Conservation (phyloP, 208 protist species). For the Vickermania ingenoplastis region DNA sequence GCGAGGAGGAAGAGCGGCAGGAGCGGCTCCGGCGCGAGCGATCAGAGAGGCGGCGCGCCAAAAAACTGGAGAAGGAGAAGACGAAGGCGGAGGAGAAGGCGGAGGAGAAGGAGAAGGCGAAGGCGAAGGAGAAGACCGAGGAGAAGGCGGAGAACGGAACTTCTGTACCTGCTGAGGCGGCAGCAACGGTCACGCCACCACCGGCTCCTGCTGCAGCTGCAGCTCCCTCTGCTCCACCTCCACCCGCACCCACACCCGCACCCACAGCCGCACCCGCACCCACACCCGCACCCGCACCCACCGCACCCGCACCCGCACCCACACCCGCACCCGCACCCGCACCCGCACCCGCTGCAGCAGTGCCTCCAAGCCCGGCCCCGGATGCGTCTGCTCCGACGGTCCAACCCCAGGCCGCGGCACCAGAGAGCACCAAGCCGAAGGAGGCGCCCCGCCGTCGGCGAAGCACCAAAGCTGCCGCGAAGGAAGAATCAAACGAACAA, state of each 20-base stretch:
- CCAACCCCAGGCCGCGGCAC: not conserved
- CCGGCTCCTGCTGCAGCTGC: not conserved
- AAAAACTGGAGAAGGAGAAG: not conserved
- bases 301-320: too few species aligned
- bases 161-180: not conserved
- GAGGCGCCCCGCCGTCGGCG: not conserved
- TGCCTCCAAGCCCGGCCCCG: too few species aligned
- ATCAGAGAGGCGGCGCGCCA: too few species aligned
- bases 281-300: too few species aligned
- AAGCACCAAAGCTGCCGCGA: not conserved
- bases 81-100: slow-evolving; percentile 6
- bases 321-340: too few species aligned
- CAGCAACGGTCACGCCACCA: not conserved
- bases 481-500: too few species aligned
- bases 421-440: not conserved
- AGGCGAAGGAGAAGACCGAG: slow-evolving; percentile 1
- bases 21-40: not conserved
- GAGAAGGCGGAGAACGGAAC: not conserved
- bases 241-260: not conserved
- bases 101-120: slow-evolving; percentile 18
- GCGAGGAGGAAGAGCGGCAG: not conserved
- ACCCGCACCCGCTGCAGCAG: too few species aligned
- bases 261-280: too few species aligned
- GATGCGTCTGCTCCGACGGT: too few species aligned
- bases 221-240: not conserved